Evolutionary conservation across 1,284 basidiomycete species (phyloP).

Genomic region (Afroboletus lepidellus): DNA sequence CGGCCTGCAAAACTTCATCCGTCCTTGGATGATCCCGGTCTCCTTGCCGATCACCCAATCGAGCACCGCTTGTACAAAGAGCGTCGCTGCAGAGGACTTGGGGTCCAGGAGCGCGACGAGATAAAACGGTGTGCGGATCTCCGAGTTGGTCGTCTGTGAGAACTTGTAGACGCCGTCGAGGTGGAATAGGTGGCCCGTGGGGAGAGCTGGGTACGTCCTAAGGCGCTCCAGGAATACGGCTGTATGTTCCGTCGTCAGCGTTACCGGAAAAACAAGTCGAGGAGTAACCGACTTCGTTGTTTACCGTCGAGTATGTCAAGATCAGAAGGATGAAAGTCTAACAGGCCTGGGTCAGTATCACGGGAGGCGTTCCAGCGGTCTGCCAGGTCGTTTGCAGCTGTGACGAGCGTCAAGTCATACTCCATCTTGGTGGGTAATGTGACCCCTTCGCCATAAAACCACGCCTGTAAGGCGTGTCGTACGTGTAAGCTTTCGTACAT

Average conservation of each 20-base stretch:
- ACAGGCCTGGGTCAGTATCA: slow-evolving; percentile 42
- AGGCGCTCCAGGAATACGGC: slow-evolving; percentile 77
- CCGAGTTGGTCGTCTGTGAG: slow-evolving; percentile 56
- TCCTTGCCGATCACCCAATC: slow-evolving; percentile 69
- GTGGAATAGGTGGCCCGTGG: slow-evolving; percentile 50
- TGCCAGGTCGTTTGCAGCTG: slow-evolving; percentile 71
- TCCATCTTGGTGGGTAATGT: slow-evolving; percentile 78
- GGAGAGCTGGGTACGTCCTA: slow-evolving; percentile 54
- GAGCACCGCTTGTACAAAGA: slow-evolving; percentile 52
- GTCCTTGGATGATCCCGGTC: slow-evolving; percentile 62
- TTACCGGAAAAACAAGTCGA: not conserved
- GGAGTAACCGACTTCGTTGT: slow-evolving; percentile 51
- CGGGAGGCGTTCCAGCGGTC: slow-evolving; percentile 75
- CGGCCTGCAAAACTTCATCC: slow-evolving; percentile 85
- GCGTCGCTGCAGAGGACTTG: slow-evolving; percentile 45
- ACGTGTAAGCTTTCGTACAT: not conserved
- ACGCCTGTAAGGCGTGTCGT: slow-evolving; percentile 50
- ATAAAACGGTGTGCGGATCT: slow-evolving; percentile 74
- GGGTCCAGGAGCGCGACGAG: slow-evolving; percentile 57
- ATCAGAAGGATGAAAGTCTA: slow-evolving; percentile 56
- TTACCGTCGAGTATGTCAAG: slow-evolving; percentile 60
- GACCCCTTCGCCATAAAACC: slow-evolving; percentile 85
- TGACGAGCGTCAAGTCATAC: slow-evolving; percentile 83
- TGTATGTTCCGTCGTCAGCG: slow-evolving; percentile 27
- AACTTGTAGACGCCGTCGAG: slow-evolving; percentile 60